phyloP scores from a whole-genome alignment of 163 green algal genomes.

The Scenedesmus sp. region DNA sequence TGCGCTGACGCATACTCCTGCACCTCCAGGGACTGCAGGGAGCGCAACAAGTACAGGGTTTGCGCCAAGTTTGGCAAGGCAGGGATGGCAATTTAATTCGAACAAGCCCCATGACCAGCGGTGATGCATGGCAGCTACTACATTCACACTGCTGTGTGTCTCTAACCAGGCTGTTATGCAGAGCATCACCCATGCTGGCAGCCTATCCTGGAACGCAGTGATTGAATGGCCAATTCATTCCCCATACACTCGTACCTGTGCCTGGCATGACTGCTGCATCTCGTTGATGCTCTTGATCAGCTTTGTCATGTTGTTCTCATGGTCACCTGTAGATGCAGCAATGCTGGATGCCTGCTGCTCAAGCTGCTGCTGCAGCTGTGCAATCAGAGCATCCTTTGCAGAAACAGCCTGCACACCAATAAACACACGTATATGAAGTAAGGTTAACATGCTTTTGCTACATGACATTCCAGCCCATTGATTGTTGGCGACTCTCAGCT shows the following conservation, averaged over 20 bases:
- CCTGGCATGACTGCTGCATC: conserved; percentile 30
- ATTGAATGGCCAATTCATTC: not conserved
- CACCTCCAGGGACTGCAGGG: conserved; percentile 40
- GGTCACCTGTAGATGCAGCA: not conserved
- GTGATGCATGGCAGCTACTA: too few species aligned
- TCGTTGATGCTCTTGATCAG: conserved; percentile 39
- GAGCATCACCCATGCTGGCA: too few species aligned
- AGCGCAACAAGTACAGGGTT: not conserved
- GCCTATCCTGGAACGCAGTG: too few species aligned
- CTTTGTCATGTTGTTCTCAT: conserved; percentile 36
- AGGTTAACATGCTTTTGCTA: too few species aligned
- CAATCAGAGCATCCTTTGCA: conserved; percentile 17
- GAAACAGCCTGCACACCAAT: conserved; percentile 8
- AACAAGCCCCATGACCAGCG: too few species aligned
- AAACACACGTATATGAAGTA: too few species aligned
- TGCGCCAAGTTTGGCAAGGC: too few species aligned
- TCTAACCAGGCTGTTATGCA: too few species aligned
- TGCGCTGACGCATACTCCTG: not conserved
- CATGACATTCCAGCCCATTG: too few species aligned
- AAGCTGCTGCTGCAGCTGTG: conserved; percentile 31
- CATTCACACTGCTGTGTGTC: too few species aligned
- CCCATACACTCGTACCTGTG: conserved; percentile 26
- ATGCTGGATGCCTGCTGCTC: not conserved
- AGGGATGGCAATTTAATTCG: too few species aligned
- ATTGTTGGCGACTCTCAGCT: too few species aligned